Evolutionary conservation across 176 grass and related monocot species (phyloP), one percentile per base, ranked within the genome.

Genomic region (Oryza longistaminata): DNA sequence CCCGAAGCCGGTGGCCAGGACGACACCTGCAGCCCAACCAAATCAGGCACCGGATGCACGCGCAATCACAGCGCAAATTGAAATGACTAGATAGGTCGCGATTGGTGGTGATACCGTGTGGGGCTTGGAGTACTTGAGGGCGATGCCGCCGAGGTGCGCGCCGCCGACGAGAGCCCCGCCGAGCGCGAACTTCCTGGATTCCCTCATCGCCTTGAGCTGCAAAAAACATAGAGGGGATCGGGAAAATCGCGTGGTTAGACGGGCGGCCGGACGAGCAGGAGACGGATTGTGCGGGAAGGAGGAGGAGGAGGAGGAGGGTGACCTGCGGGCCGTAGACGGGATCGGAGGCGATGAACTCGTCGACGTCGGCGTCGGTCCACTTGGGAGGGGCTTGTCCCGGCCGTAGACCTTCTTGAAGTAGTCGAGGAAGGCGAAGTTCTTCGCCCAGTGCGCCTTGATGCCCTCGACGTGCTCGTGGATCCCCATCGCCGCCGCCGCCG

Each of bases 361-460:
- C 72, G 71, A 99, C 96, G 73, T 99, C 96, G 83, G 93, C 96
- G 48, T 92, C 86, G 78, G 83, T 85, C 96, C 96, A 99, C 73
- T 92, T 96, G 86, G 96, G 35, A 99, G 96, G 49, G 96, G 82
- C 78, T 96, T 27, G 21, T 88, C 86, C 79, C 91, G 87, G 67
- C 93, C 96, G 80, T 94, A 94, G 71, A 89, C 86, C 91, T 99
- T 99, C 91, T 96, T 99, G 93, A 90, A 99, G 84, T 99, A 99
- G 86, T 99, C 96, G 46, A 99, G 84, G 78, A 99, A 96, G 72
- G 93, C 75, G 40, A 99, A 74, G 81, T 96, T 99, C 55, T 81
- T 74, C 96, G 70, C 94, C 96, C 96, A 99, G 93, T 99, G 93
- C 84, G 88, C 86, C 90, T 96, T 99, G 26, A 96, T 84, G 78